Evolutionary conservation across 2,329 filamentous ascomycete genomes (phyloP).

Genomic region (Gliomastix tumulicola): DNA sequence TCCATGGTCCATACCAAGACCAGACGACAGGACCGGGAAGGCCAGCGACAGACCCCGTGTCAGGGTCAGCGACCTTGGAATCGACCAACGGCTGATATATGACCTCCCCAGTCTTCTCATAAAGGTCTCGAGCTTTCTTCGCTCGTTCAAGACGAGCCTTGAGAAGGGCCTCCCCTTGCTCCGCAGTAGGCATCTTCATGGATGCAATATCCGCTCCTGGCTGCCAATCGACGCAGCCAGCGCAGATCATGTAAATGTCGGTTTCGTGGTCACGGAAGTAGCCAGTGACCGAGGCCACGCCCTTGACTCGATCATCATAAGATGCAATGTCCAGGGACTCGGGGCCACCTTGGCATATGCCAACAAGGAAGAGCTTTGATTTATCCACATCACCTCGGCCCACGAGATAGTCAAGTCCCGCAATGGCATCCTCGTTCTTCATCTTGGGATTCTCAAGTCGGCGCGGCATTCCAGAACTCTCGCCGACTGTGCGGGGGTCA

Average conservation of each 20-base stretch:
- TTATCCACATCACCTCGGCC: constrained; percentile 13
- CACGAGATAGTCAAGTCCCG: constrained; percentile 17
- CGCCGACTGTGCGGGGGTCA: constrained; percentile 19
- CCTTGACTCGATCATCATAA: constrained; percentile 12
- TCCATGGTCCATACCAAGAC: constrained; percentile 21
- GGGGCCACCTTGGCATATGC: constrained; percentile 19
- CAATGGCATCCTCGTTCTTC: constrained; percentile 19
- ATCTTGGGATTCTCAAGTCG: constrained; percentile 18
- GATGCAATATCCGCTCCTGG: constrained; percentile 14
- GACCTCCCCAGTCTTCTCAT: constrained; percentile 17
- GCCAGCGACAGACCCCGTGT: constrained; percentile 13
- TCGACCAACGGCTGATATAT: constrained; percentile 17
- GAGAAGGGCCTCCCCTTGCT: constrained; percentile 17
- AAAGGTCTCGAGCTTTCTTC: constrained; percentile 13
- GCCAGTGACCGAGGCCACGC: constrained; percentile 14
- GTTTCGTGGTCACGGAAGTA: constrained; percentile 19
- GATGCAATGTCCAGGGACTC: constrained; percentile 19
- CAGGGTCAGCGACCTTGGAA: constrained; percentile 12
- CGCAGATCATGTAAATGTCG: constrained; percentile 20
- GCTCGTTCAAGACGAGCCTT: constrained; percentile 14
- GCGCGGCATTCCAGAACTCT: constrained; percentile 18
- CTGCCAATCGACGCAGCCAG: constrained; percentile 14
- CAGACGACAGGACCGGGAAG: constrained; percentile 18
- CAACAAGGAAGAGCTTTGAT: constrained; percentile 16
- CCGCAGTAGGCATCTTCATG: too few relatives aligned